phyloP scores from a whole-genome alignment of 2,329 filamentous ascomycete genomes.

The Metarhizium humberi region DNA sequence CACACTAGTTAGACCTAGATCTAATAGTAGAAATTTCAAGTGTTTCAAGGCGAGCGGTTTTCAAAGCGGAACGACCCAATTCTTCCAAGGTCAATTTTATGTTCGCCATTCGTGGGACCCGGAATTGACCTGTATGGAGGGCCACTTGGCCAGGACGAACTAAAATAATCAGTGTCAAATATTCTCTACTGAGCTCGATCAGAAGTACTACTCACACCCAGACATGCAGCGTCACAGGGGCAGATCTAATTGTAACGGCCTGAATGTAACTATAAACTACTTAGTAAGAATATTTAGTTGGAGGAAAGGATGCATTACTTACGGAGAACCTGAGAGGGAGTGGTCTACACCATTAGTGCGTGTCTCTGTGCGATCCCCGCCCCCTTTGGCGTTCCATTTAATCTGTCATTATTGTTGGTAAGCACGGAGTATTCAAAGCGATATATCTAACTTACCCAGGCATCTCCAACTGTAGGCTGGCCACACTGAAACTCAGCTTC shows the following conservation, averaged over 20 bases:
- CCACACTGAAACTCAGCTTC: neutral
- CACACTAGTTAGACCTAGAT: neutral
- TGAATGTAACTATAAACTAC: neutral
- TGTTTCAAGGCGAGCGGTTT: neutral
- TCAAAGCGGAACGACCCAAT: neutral
- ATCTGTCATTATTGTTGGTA: neutral
- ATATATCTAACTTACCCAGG: neutral
- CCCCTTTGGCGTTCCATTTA: neutral
- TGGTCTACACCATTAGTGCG: neutral
- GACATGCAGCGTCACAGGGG: neutral
- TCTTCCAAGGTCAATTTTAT: neutral
- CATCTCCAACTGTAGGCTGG: neutral
- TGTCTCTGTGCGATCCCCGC: neutral
- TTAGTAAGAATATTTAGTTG: neutral
- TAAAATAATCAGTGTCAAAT: neutral
- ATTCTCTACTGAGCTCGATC: neutral
- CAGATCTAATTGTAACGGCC: neutral
- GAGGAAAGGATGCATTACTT: accelerated
- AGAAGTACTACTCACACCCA: neutral
- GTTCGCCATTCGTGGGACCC: neutral
- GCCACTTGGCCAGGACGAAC: neutral
- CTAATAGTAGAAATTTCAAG: neutral
- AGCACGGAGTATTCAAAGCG: neutral
- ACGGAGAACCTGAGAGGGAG: neutral
- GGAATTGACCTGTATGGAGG: neutral